A percentile compares a stretch with the other conserved stretches of the same genome.
Conservation (phyloP, 2,329 filamentous ascomycete species). For the Mycosphaerella sp. region DNA sequence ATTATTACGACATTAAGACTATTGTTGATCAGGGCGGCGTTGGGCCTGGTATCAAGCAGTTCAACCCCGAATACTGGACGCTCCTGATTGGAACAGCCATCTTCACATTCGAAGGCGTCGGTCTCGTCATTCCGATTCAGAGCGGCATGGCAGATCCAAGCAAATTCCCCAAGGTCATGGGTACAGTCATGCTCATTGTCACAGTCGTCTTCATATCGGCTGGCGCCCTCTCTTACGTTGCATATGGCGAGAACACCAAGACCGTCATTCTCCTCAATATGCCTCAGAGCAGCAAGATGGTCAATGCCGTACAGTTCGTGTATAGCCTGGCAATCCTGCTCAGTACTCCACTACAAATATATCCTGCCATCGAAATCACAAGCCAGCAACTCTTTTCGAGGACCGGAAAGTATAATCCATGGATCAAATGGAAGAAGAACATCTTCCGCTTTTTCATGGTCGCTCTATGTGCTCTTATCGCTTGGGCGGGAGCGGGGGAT, state of each 20-base stretch:
- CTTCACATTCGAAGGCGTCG: constrained; percentile 97
- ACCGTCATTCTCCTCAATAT: constrained; percentile 95
- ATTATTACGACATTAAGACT: constrained; percentile 89
- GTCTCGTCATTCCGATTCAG: constrained; percentile 95
- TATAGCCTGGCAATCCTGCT: constrained; percentile 98
- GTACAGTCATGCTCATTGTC: constrained; percentile 89
- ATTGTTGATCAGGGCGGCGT: constrained; percentile 66
- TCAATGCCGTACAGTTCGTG: constrained; percentile 92
- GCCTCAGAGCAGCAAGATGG: constrained; percentile 88
- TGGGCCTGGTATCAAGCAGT: constrained; percentile 71
- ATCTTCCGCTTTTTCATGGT: constrained; percentile 91
- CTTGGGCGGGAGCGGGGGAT: constrained; percentile 87
- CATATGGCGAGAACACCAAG: constrained; percentile 90
- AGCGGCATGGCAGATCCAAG: constrained; percentile 89
- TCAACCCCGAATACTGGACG: constrained; percentile 90
- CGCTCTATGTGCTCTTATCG: constrained; percentile 74
- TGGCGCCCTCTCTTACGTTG: constrained; percentile 90
- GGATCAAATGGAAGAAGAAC: constrained; percentile 99
- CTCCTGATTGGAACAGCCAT: constrained; percentile 98
- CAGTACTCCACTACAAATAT: constrained; percentile 92
- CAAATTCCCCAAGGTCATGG: constrained; percentile 85
- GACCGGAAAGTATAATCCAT: constrained; percentile 95
- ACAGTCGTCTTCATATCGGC: constrained; percentile 85
- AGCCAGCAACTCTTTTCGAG: constrained; percentile 90
- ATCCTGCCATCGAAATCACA: constrained; percentile 93